Conservation (phyloP, 2,329 filamentous ascomycete genomes). For the Trichophyton simii region DNA sequence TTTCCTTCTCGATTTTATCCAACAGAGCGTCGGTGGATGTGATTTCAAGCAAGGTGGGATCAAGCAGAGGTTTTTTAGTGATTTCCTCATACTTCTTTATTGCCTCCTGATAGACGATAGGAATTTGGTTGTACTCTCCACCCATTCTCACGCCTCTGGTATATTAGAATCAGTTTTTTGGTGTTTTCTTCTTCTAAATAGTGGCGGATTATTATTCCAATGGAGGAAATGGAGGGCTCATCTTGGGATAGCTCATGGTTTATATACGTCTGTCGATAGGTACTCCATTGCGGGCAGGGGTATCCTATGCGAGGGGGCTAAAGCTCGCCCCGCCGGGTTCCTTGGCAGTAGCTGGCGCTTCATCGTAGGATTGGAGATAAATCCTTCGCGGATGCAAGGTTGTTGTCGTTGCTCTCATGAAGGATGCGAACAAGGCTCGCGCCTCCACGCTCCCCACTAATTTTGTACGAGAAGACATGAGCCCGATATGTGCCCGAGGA, state of each 20-base stretch:
- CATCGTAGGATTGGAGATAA: not conserved
- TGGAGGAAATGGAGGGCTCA: not conserved
- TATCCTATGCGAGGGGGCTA: not conserved
- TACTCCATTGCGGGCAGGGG: not conserved
- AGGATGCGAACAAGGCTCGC: too few relatives aligned
- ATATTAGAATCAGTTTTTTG: not conserved
- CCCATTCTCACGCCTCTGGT: not conserved
- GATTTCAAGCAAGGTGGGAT: conserved; percentile 15
- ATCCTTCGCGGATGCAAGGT: not conserved
- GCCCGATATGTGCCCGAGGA: too few relatives aligned
- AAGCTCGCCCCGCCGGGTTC: not conserved
- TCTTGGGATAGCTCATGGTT: not conserved
- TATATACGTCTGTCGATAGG: not conserved
- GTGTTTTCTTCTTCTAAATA: not conserved
- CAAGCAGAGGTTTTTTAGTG: conserved; percentile 10
- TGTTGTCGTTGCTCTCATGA: not conserved
- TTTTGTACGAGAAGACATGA: too few relatives aligned
- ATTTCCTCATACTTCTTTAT: conserved; percentile 10
- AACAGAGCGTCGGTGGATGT: conserved; percentile 23
- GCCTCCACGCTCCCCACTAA: too few relatives aligned
- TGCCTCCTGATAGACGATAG: conserved; percentile 7
- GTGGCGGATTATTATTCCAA: not conserved
- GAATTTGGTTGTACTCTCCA: conserved; percentile 6
- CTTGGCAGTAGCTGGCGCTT: not conserved
- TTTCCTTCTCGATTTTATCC: conserved; percentile 24